Conservation (phyloP, 768 basidiomycete genomes). For the Boletus rubroflammeus region DNA sequence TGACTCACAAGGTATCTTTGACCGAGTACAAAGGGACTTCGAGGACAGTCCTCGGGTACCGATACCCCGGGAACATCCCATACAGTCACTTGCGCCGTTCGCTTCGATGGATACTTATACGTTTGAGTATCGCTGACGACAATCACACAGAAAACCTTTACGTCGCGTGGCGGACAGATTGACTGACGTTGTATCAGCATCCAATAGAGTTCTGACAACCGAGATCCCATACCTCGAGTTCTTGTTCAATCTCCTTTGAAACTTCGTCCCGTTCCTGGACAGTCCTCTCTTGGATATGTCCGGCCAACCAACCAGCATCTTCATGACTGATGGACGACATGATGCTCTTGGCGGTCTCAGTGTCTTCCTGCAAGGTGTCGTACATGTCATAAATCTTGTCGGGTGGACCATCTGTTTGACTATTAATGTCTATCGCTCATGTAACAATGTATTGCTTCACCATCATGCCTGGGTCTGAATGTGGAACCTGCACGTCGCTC, state of each 20-base stretch:
- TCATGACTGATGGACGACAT: slow-evolving; percentile 38
- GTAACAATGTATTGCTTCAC: slow-evolving; percentile 22
- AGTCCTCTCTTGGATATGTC: slow-evolving; percentile 46
- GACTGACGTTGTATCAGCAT: slow-evolving; percentile 34
- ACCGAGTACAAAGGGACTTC: slow-evolving; percentile 55
- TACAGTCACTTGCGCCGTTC: slow-evolving; percentile 74
- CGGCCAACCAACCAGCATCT: slow-evolving; percentile 65
- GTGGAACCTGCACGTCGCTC: slow-evolving; percentile 52
- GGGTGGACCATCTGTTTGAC: slow-evolving; percentile 29
- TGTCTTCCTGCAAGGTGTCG: slow-evolving; percentile 58
- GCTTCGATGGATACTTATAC: slow-evolving; percentile 44
- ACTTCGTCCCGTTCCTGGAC: slow-evolving; percentile 48
- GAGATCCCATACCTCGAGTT: slow-evolving; percentile 58
- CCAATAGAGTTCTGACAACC: background rate
- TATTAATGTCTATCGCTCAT: background rate
- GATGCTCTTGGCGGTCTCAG: slow-evolving; percentile 40
- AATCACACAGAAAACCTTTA: slow-evolving; percentile 74
- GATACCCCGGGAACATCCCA: slow-evolving; percentile 68
- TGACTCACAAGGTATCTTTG: slow-evolving; percentile 62
- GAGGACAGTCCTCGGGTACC: slow-evolving; percentile 46
- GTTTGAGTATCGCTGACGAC: slow-evolving; percentile 63
- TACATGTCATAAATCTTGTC: slow-evolving; percentile 54
- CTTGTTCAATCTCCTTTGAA: slow-evolving; percentile 62
- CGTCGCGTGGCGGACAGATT: slow-evolving; percentile 67
- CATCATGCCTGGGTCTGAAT: slow-evolving; percentile 41